These are phyloP conservation scores for Tephrocybe sp. DNA, from an alignment of 768 basidiomycete genomes.

Conservation along the genomic window DNA sequence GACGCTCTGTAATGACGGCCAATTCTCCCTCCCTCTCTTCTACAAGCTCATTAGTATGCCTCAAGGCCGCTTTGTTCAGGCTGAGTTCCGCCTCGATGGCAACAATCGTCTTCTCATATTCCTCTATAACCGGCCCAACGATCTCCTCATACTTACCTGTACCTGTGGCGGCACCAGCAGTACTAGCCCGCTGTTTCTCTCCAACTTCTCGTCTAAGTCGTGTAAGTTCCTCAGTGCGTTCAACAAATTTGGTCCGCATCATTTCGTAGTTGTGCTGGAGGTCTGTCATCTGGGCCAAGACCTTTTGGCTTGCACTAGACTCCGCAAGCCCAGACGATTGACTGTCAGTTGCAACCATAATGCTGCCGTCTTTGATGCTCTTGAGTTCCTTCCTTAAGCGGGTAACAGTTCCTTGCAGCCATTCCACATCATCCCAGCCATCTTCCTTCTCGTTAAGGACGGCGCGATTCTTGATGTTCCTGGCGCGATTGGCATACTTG, in stretches of 20 bases:
- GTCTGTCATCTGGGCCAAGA: conserved; percentile 77
- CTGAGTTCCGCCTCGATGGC: conserved; percentile 92
- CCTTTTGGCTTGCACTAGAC: conserved; percentile 63
- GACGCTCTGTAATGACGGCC: conserved; percentile 59
- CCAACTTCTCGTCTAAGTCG: conserved; percentile 76
- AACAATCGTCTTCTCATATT: conserved; percentile 96
- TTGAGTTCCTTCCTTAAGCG: conserved; percentile 88
- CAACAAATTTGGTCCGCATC: conserved; percentile 78
- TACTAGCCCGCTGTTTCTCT: conserved; percentile 61
- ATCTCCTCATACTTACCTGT: conserved; percentile 86
- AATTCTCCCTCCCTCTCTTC: conserved; percentile 89
- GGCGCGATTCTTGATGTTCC: conserved; percentile 95
- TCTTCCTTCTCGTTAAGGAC: conserved; percentile 92
- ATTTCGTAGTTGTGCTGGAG: conserved; percentile 85
- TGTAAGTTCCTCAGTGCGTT: conserved; percentile 86
- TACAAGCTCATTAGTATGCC: conserved; percentile 89
- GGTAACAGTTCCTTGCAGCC: conserved; percentile 84
- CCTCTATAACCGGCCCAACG: conserved; percentile 96
- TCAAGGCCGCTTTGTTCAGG: conserved; percentile 80
- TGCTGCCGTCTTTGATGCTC: conserved; percentile 66
- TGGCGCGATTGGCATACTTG: conserved; percentile 95
- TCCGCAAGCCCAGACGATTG: conserved; percentile 42
- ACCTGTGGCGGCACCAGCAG: conserved; percentile 60
- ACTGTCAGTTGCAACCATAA: conserved; percentile 24
- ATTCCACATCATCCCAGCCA: conserved; percentile 98